phyloP scores from a whole-genome alignment of 78 protist species.

The Capsaspora owczarzaki region DNA sequence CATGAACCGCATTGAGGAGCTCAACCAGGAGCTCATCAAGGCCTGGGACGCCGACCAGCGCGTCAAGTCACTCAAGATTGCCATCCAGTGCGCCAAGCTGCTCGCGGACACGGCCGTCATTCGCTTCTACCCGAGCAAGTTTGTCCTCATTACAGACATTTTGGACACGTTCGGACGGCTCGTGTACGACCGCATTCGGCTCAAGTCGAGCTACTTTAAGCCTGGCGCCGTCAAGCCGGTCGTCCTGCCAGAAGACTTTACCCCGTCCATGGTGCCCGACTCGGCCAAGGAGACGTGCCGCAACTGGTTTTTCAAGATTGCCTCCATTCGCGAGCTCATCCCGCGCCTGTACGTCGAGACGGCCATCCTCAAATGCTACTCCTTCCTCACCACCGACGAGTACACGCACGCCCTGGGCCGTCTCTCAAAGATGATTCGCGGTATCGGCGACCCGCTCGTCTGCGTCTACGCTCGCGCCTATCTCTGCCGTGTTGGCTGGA shows the following conservation, averaged over 20 bases:
- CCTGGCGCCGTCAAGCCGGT: background rate
- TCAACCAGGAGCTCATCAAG: slow-evolving; percentile 43
- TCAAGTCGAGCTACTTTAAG: background rate
- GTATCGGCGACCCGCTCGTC: slow-evolving; percentile 76
- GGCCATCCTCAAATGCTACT: slow-evolving; percentile 65
- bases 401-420: background rate
- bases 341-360: slow-evolving; percentile 62
- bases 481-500: slow-evolving; percentile 41
- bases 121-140: slow-evolving; percentile 80
- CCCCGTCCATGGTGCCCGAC: slow-evolving; percentile 29
- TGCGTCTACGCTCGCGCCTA: slow-evolving; percentile 68
- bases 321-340: slow-evolving; percentile 85
- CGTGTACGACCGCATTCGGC: slow-evolving; percentile 59
- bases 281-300: slow-evolving; percentile 78
- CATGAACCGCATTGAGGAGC: slow-evolving; percentile 51
- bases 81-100: slow-evolving; percentile 46
- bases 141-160: slow-evolving; percentile 77
- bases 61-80: slow-evolving; percentile 70
- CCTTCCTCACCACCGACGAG: slow-evolving; percentile 39
- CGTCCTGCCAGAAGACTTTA: slow-evolving; percentile 12
- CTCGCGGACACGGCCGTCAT: background rate
- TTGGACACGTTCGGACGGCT: slow-evolving; percentile 85
- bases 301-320: slow-evolving; percentile 91
- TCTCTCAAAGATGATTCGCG: slow-evolving; percentile 22
- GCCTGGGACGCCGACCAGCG: slow-evolving; percentile 70